A percentile compares a stretch with the other conserved stretches of the same genome.
phyloP scores from a whole-genome alignment of 176 grass and related monocot species.

The Luzula sylvatica region DNA sequence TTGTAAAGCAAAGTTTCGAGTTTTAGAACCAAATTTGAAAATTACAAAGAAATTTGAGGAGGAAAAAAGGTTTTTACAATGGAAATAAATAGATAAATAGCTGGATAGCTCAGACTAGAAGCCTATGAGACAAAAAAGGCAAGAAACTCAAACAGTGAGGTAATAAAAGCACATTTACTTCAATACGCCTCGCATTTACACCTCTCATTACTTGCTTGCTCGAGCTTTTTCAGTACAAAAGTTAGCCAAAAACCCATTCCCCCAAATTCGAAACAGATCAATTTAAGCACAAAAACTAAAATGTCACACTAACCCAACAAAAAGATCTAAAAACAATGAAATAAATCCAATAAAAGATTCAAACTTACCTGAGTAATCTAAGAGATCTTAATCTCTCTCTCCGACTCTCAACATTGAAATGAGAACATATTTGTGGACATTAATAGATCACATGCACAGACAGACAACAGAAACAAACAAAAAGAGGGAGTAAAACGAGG shows the following conservation, averaged over 20 bases:
- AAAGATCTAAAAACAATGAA: neutral
- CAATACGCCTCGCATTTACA: too few species aligned
- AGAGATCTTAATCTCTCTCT: neutral
- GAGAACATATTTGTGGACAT: neutral
- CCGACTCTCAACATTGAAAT: neutral
- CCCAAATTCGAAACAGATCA: conserved; percentile 5
- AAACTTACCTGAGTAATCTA: too few species aligned
- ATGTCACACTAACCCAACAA: neutral
- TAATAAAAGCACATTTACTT: too few species aligned
- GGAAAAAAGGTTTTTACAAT: too few species aligned
- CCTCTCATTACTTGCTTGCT: too few species aligned
- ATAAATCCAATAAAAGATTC: neutral
- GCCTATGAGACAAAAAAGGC: neutral
- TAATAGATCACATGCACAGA: conserved; percentile 30
- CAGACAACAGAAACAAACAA: conserved; percentile 30
- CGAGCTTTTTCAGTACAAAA: too few species aligned
- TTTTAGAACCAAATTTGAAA: too few species aligned
- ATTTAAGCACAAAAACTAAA: conserved; percentile 1
- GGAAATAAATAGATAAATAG: too few species aligned
- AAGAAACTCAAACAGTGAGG: neutral
- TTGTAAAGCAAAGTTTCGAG: too few species aligned
- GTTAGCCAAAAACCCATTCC: neutral
- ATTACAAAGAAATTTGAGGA: too few species aligned
- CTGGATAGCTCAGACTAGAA: too few species aligned
- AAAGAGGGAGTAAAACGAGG: neutral